phyloP scores from a whole-genome alignment of 78 protist genomes.

The Trichosphaerium sp. region DNA sequence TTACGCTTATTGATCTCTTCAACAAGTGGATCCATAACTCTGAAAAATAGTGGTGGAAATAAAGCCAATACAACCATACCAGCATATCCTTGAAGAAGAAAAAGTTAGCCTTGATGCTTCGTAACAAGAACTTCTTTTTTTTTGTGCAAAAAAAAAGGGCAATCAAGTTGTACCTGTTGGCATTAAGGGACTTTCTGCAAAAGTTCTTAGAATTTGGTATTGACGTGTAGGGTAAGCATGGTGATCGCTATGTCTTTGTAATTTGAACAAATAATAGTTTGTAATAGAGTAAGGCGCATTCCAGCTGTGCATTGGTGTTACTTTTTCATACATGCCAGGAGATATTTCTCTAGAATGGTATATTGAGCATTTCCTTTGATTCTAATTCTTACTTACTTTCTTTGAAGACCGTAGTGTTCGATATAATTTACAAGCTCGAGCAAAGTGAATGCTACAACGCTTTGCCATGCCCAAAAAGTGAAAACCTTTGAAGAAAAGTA shows the following conservation, averaged over 20 bases:
- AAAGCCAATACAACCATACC: background rate
- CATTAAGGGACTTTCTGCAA: background rate
- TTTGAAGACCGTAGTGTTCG: constrained; percentile 15
- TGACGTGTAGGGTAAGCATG: constrained; percentile 7
- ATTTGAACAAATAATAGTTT: constrained; percentile 6
- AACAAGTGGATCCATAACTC: constrained; percentile 11
- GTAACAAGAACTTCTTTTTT: too few species aligned
- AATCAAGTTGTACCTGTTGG: too few species aligned
- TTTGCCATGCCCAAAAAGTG: background rate
- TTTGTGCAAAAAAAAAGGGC: too few species aligned
- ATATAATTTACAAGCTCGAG: constrained; percentile 20
- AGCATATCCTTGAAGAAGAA: too few species aligned
- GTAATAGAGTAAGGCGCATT: constrained; percentile 5
- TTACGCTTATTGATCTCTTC: background rate
- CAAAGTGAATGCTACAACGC: constrained; percentile 4
- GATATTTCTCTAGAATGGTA: background rate
- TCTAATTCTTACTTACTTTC: too few species aligned
- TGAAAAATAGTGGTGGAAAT: constrained; percentile 13
- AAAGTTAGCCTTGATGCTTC: too few species aligned
- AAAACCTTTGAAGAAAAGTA: background rate
- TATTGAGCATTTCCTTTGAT: too few species aligned
- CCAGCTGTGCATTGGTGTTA: constrained; percentile 23
- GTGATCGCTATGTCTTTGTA: constrained; percentile 26
- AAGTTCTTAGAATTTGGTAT: constrained; percentile 8
- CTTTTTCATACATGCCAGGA: background rate